phyloP scores from a whole-genome alignment of 2,329 filamentous ascomycete species.

The Davidsoniella neocaledoniae region DNA sequence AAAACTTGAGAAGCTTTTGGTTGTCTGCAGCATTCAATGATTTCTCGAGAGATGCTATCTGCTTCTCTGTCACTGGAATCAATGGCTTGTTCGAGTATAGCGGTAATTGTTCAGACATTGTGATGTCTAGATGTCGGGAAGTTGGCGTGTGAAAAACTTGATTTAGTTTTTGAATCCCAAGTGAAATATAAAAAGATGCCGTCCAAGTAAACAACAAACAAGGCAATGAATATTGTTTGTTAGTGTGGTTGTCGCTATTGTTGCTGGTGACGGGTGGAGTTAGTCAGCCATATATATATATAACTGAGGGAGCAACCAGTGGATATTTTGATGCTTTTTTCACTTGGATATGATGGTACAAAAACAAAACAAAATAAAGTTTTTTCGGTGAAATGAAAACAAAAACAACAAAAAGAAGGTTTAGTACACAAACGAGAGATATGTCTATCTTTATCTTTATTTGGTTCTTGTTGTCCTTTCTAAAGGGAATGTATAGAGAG shows the following conservation, averaged over 20 bases:
- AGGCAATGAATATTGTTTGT: too few relatives aligned
- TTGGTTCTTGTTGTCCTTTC: background rate
- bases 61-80: slow-evolving; percentile 1
- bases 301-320: slow-evolving; percentile 1
- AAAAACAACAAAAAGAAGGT: background rate
- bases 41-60: background rate
- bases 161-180: background rate
- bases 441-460: background rate
- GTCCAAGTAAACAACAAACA: background rate
- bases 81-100: background rate
- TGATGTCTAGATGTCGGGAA: background rate
- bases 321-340: too few relatives aligned
- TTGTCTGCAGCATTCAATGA: background rate
- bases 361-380: background rate
- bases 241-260: background rate
- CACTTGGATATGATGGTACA: too few relatives aligned
- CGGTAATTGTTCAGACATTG: slow-evolving; percentile 2
- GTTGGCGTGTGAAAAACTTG: background rate
- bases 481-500: background rate
- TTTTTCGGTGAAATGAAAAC: background rate
- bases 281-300: background rate
- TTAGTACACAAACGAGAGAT: background rate
- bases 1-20: background rate
- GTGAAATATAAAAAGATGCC: background rate
- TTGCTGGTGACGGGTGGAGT: background rate